These are phyloP conservation scores for Mentha longifolia DNA, from an alignment of 257 asterid genomes.

Conservation along the genomic window DNA sequence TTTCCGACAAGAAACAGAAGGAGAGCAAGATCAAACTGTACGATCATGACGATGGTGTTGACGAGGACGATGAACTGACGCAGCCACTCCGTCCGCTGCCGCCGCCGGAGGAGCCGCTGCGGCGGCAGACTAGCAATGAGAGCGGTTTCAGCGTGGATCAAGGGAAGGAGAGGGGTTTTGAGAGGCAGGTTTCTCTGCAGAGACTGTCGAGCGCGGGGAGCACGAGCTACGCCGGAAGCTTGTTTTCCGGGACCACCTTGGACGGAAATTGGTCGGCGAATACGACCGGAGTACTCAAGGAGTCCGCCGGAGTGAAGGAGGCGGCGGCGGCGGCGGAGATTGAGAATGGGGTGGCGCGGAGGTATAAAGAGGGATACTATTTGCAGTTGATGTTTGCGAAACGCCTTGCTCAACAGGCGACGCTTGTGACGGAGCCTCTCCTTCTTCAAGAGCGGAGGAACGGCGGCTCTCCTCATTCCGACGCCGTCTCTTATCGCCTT, in stretches of 20 bases:
- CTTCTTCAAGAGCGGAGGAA: conserved; percentile 48
- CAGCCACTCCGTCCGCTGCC: conserved; percentile 50
- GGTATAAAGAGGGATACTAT: conserved; percentile 62
- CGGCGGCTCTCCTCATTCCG: conserved; percentile 59
- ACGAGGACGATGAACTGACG: conserved; percentile 45
- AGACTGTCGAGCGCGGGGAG: conserved; percentile 55
- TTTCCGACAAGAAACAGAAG: conserved; percentile 59
- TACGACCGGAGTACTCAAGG: conserved; percentile 50
- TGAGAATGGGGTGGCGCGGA: conserved; percentile 47
- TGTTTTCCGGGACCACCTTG: conserved; percentile 71
- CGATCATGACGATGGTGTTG: conserved; percentile 35
- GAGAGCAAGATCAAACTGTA: conserved; percentile 41
- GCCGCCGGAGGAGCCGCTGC: conserved; percentile 40
- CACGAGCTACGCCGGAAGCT: conserved; percentile 80
- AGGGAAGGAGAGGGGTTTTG: not conserved
- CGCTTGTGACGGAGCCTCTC: conserved; percentile 53
- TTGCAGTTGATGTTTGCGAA: conserved; percentile 78
- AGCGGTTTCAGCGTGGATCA: conserved; percentile 33
- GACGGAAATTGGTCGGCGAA: conserved; percentile 76
- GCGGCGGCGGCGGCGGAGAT: conserved; percentile 38
- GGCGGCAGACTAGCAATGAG: conserved; percentile 43
- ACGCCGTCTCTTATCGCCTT: conserved; percentile 71
- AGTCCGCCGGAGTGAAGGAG: conserved; percentile 39
- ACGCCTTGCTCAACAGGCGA: conserved; percentile 66
- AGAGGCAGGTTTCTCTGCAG: conserved; percentile 60